Evolutionary conservation across 495 filamentous ascomycete species (phyloP), one percentile per base, ranked within the genome.

Genomic region (Penicillium turbatum): DNA sequence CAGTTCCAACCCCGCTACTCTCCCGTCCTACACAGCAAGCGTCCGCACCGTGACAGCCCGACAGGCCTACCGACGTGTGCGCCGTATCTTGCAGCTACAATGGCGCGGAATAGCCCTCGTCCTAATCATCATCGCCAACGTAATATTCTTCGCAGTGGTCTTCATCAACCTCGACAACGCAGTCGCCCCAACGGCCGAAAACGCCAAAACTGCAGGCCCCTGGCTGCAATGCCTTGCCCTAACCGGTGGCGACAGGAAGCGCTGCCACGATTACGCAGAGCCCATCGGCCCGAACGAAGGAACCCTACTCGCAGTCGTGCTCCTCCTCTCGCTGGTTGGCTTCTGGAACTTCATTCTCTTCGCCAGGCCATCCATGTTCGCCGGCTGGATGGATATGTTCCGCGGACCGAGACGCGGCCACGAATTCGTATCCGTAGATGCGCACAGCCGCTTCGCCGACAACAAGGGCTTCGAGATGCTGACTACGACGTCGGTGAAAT

Each of bases 51-150:
- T 91, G 55, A 91, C 89, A 6, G 89, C 95, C 16, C 81, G 86
- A 44, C 91, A 93, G 61, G 91, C 93, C 19, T 96, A 95, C 59
- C 83, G 86, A 51, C 84, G 95, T 42, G 81, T 97, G 31, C 80
- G 82, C 43, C 84, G 90, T 53, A 90, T 97, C 39, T 78, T 97
- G n/a, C 83, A 86, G 64, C 78, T 98, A 3, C 93, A 98, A 69
- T 98, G 93, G 93, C 79, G 95, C 54, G 90, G 90, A 42, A 89
- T 95, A 40, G 80, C 82, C 24, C 84, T 97, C 37, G 90, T 96
- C 17, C 72, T 92, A 30, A 83, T 96, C 60, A 95, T 97, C 55
- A 77, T 97, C 49, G 80, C 81, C 39, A 90, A 97, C 66, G 88
- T 96, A 40, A 82, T 97, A 56, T 92, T 95, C 76, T 92, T 97